A percentile compares a stretch with the other conserved stretches of the same genome.
Evolutionary conservation across 106 monocot species (phyloP).

Genomic region (Iris macrosiphon): DNA sequence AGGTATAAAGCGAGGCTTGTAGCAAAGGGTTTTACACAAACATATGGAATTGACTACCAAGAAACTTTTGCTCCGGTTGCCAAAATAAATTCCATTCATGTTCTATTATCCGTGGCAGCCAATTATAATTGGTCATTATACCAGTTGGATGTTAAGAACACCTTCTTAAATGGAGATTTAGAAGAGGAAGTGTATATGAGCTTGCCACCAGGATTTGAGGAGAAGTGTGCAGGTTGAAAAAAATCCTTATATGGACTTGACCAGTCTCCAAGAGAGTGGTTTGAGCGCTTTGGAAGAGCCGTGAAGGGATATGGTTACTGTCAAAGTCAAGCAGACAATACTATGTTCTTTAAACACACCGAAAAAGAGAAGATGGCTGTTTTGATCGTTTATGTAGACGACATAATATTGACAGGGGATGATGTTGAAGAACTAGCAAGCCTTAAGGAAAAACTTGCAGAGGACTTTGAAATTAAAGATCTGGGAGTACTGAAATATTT

Average conservation of each 20-base stretch:
- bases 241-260: no score
- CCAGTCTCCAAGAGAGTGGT: no score
- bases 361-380: not conserved
- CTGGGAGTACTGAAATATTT: not conserved
- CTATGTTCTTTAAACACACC: no score
- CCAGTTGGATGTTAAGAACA: not conserved
- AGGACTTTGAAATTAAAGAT: not conserved
- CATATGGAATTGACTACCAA: not conserved
- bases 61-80: not conserved
- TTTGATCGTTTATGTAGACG: not conserved
- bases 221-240: not conserved
- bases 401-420: no score
- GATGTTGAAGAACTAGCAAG: not conserved
- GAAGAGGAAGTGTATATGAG: no score
- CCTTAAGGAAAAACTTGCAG: not conserved
- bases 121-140: not conserved
- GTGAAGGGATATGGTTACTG: no score
- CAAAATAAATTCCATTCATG: not conserved
- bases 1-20: not conserved
- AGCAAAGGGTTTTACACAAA: not conserved
- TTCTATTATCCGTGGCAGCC: not conserved
- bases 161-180: slow-evolving; percentile 1
- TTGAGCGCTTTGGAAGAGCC: no score
- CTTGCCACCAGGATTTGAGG: not conserved
- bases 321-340: no score